Evolutionary conservation across 768 basidiomycete genomes (phyloP).

Genomic region (Pulveroboletus frians): DNA sequence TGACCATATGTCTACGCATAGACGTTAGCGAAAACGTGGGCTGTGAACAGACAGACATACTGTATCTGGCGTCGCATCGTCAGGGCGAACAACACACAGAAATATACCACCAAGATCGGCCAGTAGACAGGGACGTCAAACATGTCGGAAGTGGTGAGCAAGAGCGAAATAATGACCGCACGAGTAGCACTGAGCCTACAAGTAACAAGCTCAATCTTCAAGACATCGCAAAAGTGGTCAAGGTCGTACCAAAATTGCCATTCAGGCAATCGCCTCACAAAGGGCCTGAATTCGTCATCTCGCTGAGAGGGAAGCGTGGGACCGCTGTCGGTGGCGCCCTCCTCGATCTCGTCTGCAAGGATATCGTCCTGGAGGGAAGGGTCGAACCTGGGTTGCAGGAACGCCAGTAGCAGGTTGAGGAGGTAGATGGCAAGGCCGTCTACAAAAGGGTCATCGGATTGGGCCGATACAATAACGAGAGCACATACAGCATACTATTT

Average conservation of each 20-base stretch:
- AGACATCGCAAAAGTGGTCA: neutral
- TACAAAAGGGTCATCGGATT: constrained; percentile 23
- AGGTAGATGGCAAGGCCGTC: constrained; percentile 94
- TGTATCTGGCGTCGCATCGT: constrained; percentile 97
- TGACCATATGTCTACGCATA: constrained; percentile 88
- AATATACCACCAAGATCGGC: constrained; percentile 97
- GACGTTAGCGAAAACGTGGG: constrained; percentile 4
- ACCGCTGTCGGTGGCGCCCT: constrained; percentile 65
- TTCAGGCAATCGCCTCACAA: constrained; percentile 91
- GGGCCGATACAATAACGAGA: neutral
- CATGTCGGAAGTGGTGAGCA: constrained; percentile 74
- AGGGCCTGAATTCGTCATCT: constrained; percentile 97
- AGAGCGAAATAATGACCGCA: constrained; percentile 75
- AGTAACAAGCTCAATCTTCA: constrained; percentile 1
- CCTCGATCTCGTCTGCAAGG: constrained; percentile 91
- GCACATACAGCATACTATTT: constrained; percentile 63
- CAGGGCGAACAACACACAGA: constrained; percentile 88
- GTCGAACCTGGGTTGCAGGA: constrained; percentile 97
- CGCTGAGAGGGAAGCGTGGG: constrained; percentile 58
- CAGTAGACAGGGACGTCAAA: constrained; percentile 99
- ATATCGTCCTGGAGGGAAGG: constrained; percentile 93
- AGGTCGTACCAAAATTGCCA: constrained; percentile 88
- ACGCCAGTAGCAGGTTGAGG: constrained; percentile 92
- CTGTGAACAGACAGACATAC: constrained; percentile 42
- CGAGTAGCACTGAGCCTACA: constrained; percentile 85